These are phyloP conservation scores for Wickerhamiella kurtzmanii DNA, from an alignment of 805 yeast genomes.

Conservation along the genomic window DNA sequence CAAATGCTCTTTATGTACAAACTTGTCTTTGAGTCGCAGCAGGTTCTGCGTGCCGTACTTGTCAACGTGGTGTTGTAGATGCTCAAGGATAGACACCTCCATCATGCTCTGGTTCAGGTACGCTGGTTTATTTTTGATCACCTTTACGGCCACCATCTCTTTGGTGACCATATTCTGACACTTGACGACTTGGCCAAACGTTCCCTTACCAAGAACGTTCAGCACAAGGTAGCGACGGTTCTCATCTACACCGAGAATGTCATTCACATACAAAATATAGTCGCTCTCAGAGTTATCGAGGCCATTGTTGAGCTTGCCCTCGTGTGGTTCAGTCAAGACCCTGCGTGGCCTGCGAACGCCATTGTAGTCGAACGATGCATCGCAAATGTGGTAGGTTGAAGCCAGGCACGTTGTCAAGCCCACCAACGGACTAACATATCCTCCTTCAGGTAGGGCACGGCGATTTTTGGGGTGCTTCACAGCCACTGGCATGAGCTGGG, in stretches of 20 bases:
- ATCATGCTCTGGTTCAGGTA: slow-evolving; percentile 82
- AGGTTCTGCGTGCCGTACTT: slow-evolving; percentile 62
- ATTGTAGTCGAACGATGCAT: slow-evolving; percentile 71
- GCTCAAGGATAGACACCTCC: slow-evolving; percentile 77
- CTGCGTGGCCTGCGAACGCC: slow-evolving; percentile 79
- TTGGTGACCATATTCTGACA: slow-evolving; percentile 71
- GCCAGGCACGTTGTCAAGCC: slow-evolving; percentile 69
- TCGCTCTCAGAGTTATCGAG: slow-evolving; percentile 79
- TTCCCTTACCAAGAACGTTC: slow-evolving; percentile 89
- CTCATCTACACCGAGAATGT: slow-evolving; percentile 74
- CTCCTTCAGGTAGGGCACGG: slow-evolving; percentile 28
- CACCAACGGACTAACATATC: slow-evolving; percentile 44
- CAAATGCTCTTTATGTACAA: slow-evolving; percentile 81
- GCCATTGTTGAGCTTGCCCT: slow-evolving; percentile 69
- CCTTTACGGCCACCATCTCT: slow-evolving; percentile 86
- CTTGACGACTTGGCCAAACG: slow-evolving; percentile 96
- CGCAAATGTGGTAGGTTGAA: slow-evolving; percentile 72
- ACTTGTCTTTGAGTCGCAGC: slow-evolving; percentile 68
- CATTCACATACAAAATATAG: slow-evolving; percentile 87
- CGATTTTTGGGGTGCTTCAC: slow-evolving; percentile 23
- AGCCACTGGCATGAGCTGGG: slow-evolving; percentile 25
- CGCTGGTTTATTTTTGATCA: slow-evolving; percentile 83
- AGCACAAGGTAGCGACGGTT: slow-evolving; percentile 77
- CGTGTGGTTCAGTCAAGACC: slow-evolving; percentile 84
- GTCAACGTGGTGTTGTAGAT: slow-evolving; percentile 57